Evolutionary conservation across 2,329 filamentous ascomycete genomes (phyloP).

Genomic region (Mariannaea sp.): DNA sequence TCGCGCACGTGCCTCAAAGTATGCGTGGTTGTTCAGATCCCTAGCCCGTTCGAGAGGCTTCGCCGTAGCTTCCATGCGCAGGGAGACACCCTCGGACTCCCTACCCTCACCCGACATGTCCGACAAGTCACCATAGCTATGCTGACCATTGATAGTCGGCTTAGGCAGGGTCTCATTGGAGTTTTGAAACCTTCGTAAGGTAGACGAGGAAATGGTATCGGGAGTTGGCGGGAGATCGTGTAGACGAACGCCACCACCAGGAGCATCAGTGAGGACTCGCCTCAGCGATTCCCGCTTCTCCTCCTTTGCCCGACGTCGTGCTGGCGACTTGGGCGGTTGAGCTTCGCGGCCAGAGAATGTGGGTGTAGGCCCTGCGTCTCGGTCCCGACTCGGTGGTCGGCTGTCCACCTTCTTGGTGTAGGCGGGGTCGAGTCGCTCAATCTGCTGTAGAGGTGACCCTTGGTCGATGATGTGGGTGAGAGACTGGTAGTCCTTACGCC

Average conservation of each 20-base stretch:
- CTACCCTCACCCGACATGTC: conserved; percentile 36
- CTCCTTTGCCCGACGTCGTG: conserved; percentile 44
- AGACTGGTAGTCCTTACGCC: conserved; percentile 48
- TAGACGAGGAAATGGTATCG: conserved; percentile 63
- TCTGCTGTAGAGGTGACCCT: conserved; percentile 55
- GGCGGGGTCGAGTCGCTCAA: conserved; percentile 53
- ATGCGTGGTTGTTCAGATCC: conserved; percentile 29
- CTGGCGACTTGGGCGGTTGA: conserved; percentile 24
- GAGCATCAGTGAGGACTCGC: conserved; percentile 55
- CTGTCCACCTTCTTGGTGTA: conserved; percentile 39
- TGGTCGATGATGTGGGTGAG: conserved; percentile 53
- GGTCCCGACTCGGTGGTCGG: conserved; percentile 39
- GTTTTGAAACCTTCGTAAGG: conserved; percentile 54
- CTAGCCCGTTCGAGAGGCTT: conserved; percentile 28
- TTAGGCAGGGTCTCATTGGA: conserved; percentile 55
- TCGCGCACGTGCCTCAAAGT: conserved; percentile 27
- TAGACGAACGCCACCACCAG: conserved; percentile 45
- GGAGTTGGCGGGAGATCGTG: conserved; percentile 61
- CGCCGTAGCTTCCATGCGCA: conserved; percentile 23
- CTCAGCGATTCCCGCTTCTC: conserved; percentile 56
- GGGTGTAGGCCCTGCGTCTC: conserved; percentile 21
- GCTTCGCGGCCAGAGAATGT: conserved; percentile 16
- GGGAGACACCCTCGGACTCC: conserved; percentile 21
- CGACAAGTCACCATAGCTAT: conserved; percentile 40
- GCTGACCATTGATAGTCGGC: conserved; percentile 37